Evolutionary conservation across 352 stramenopile genomes (phyloP).

Genomic region (Globisporangium barbulae): DNA sequence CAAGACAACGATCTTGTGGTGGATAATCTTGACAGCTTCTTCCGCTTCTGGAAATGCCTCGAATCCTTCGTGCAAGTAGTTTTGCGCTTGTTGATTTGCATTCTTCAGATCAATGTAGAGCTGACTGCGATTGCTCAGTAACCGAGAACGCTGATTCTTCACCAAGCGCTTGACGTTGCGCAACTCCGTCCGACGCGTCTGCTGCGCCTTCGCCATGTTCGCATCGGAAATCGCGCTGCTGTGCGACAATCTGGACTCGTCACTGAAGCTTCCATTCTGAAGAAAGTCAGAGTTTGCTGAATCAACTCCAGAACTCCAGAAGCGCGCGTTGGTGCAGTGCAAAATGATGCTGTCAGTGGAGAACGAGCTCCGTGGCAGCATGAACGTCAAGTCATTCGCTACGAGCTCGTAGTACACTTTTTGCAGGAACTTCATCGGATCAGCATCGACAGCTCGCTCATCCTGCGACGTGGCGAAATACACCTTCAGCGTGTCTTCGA

Average conservation of each 20-base stretch:
- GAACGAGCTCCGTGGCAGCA: constrained; percentile 76
- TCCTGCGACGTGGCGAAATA: constrained; percentile 28
- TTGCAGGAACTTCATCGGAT: neutral
- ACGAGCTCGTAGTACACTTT: constrained; percentile 60
- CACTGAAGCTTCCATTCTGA: constrained; percentile 64
- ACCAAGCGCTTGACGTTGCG: constrained; percentile 70
- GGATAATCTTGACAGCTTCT: constrained; percentile 81
- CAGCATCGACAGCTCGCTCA: constrained; percentile 11
- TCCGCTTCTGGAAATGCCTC: constrained; percentile 66
- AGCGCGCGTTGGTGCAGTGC: constrained; percentile 63
- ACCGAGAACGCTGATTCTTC: constrained; percentile 79
- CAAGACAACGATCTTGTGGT: constrained; percentile 74
- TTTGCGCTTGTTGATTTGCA: constrained; percentile 76
- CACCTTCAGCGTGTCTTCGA: constrained; percentile 33
- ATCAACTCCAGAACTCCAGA: constrained; percentile 72
- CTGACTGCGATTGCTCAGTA: constrained; percentile 79
- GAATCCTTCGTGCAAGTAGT: constrained; percentile 84
- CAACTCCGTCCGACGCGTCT: constrained; percentile 60
- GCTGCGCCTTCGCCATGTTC: constrained; percentile 48
- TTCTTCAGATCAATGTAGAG: constrained; percentile 81
- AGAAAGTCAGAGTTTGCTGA: constrained; percentile 68
- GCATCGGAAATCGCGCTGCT: constrained; percentile 32
- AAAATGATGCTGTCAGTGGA: constrained; percentile 73
- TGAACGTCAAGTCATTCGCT: constrained; percentile 77
- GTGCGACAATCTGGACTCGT: constrained; percentile 49